Percentiles rank a stretch among this genome's conserved stretches.
Conservation (phyloP, 495 filamentous ascomycete genomes). For the Penicillium silybi region DNA sequence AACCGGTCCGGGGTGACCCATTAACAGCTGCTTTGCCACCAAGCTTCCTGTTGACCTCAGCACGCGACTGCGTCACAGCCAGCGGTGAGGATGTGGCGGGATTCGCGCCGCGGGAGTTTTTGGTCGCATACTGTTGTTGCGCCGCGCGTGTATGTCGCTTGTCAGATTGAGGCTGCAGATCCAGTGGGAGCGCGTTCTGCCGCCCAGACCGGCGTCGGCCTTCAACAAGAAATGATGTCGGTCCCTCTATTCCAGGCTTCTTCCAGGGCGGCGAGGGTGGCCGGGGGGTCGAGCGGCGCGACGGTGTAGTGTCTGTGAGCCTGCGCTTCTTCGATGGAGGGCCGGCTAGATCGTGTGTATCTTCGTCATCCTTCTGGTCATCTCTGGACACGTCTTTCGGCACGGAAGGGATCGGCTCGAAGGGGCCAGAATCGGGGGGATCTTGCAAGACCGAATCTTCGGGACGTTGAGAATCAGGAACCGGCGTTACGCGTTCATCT, state of each 20-base stretch:
- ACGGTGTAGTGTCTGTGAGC: slow-evolving; percentile 48
- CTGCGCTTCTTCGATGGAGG: slow-evolving; percentile 74
- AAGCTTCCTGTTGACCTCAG: slow-evolving; percentile 29
- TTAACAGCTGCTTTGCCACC: slow-evolving; percentile 31
- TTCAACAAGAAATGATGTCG: slow-evolving; percentile 76
- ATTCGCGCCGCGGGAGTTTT: slow-evolving; percentile 22
- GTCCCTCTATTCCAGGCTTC: slow-evolving; percentile 78
- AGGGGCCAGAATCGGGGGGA: slow-evolving; percentile 22
- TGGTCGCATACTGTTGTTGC: slow-evolving; percentile 26
- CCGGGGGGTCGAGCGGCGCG: slow-evolving; percentile 47
- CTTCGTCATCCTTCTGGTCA: slow-evolving; percentile 7
- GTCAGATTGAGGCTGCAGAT: slow-evolving; percentile 60
- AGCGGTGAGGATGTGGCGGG: slow-evolving; percentile 33
- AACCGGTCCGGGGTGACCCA: slow-evolving; percentile 29
- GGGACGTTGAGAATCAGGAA: slow-evolving; percentile 20
- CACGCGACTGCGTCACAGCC: slow-evolving; percentile 30
- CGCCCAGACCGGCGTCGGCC: slow-evolving; percentile 84
- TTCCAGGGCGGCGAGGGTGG: slow-evolving; percentile 88
- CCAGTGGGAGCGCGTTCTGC: slow-evolving; percentile 69
- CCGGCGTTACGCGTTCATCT: slow-evolving; percentile 44
- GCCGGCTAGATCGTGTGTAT: slow-evolving; percentile 37
- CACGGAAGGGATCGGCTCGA: slow-evolving; percentile 28
- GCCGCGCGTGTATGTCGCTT: slow-evolving; percentile 57
- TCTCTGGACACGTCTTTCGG: slow-evolving; percentile 23
- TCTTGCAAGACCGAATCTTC: slow-evolving; percentile 25